Evolutionary conservation across 208 protist species (phyloP).

Genomic region (Leishmania martiniquensis): DNA sequence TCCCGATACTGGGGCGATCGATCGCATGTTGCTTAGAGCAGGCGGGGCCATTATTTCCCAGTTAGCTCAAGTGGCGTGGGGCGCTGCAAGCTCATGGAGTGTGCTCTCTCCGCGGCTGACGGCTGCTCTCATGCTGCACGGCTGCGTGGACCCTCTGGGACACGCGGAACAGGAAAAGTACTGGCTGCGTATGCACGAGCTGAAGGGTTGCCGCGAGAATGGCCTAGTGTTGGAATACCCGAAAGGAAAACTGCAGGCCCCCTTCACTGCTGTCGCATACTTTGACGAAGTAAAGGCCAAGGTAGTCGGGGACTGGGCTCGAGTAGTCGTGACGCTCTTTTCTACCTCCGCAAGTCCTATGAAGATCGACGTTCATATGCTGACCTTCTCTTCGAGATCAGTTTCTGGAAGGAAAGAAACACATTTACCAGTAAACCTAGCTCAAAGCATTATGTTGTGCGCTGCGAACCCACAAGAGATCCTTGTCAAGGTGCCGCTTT

Average conservation of each 20-base stretch:
- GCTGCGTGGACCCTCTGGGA: constrained; percentile 35
- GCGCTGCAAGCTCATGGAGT: constrained; percentile 21
- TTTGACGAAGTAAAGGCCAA: constrained; percentile 21
- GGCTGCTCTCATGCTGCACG: constrained; percentile 29
- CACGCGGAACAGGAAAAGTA: constrained; percentile 24
- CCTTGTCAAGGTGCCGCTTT: constrained; percentile 26
- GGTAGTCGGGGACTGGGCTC: constrained; percentile 17
- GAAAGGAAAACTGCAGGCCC: constrained; percentile 29
- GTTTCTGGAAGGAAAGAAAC: constrained; percentile 8
- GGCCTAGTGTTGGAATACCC: constrained; percentile 34
- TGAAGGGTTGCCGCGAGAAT: constrained; percentile 11
- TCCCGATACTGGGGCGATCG: constrained; percentile 14
- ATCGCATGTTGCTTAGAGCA: constrained; percentile 19
- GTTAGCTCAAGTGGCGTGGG: constrained; percentile 25
- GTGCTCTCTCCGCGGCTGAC: constrained; percentile 19
- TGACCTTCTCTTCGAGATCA: constrained; percentile 12
- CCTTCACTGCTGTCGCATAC: constrained; percentile 32
- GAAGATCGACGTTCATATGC: constrained; percentile 20
- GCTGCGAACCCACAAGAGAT: constrained; percentile 15
- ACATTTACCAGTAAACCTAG: constrained; percentile 1
- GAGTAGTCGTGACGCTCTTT: constrained; percentile 32
- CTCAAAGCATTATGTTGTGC: constrained; percentile 14
- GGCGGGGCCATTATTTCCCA: constrained; percentile 21
- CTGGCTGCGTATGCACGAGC: constrained; percentile 18
- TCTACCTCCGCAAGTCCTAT: constrained; percentile 27